Conservation (phyloP, 768 basidiomycete species). For the Phaffia australis region DNA sequence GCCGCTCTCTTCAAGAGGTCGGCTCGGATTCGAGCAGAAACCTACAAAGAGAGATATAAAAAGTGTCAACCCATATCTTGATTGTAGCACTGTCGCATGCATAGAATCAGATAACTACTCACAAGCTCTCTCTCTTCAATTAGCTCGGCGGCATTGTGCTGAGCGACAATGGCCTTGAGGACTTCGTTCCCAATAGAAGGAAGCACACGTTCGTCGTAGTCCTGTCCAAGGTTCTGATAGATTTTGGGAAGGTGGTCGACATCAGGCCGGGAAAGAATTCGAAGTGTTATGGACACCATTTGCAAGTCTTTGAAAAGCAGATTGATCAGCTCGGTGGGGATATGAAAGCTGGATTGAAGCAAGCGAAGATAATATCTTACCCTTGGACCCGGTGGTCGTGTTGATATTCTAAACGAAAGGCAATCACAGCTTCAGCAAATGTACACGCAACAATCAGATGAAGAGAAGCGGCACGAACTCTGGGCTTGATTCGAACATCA, state of each 20-base stretch:
- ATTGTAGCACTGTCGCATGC: background rate
- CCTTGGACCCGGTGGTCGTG: constrained; percentile 97
- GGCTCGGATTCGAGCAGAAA: constrained; percentile 79
- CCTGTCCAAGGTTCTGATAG: constrained; percentile 86
- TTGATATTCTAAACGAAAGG: constrained; percentile 64
- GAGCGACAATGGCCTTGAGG: constrained; percentile 92
- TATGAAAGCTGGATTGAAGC: background rate
- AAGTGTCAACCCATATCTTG: background rate
- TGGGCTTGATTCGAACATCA: constrained; percentile 93
- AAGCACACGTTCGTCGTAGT: constrained; percentile 95
- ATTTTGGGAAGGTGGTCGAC: constrained; percentile 76
- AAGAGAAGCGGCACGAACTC: constrained; percentile 39
- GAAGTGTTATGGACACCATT: constrained; percentile 93
- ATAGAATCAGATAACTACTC: background rate
- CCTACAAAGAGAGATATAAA: constrained; percentile 41
- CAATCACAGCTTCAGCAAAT: background rate
- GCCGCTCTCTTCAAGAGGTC: constrained; percentile 86
- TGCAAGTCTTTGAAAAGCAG: constrained; percentile 51
- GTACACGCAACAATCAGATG: constrained; percentile 2
- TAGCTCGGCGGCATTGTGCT: constrained; percentile 92
- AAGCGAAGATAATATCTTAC: constrained; percentile 17
- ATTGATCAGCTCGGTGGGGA: background rate
- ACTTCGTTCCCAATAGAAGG: constrained; percentile 98
- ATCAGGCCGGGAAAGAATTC: constrained; percentile 90
- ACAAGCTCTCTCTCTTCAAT: constrained; percentile 36